Evolutionary conservation across 805 yeast genomes (phyloP), one percentile per base, ranked within the genome.

Genomic region (Kodamaea fukazawae): DNA sequence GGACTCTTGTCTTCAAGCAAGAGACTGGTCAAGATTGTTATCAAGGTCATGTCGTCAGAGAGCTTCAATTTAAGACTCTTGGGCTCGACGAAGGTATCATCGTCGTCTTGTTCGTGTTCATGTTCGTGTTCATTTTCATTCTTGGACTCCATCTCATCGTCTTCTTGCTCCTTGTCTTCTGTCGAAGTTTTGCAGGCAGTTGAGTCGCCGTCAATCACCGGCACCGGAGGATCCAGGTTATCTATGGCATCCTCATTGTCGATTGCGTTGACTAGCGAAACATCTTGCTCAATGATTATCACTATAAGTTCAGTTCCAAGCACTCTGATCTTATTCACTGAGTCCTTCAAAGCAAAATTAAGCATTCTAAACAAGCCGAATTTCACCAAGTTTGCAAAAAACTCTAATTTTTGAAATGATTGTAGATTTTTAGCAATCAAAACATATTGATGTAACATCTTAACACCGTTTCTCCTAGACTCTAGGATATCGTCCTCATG

Each of bases 281-380:
- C 81, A 53, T 89, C 96, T 50, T 86, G 91, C 43, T 90, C 96
- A 17, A 90, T 82, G 4, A 89, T 81, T 1, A 88, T 70, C 7
- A 86, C 84, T 11, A 90, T 75, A 7, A 87, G 63, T 54, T 91
- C 97, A 0, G 93, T 81, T 0, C 95, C 95, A 15, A 85, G 55
- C 2, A 81, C 78, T 41, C 91, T 68, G 7, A 79, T 71, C 3
- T 69, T 67, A 29, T 67, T 58, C 2, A 61, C 61, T 1, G 63
- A 57, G 49, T 78, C 82, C 17, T 69, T 66, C 38, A 91, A 70
- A 0, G 96, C 91, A 68, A 79, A 88, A 29, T 75, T 73, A 16
- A 91, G 67, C 62, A 86, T 76, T 42, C 73, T 72, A 48, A 87
- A 78, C 15, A 91, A 65, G 0, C 96, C 96, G 38, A 69, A 73